Base-by-base conservation (phyloP, 2,329 filamentous ascomycete genomes). In the Knoxdaviesia capensis region DNA sequence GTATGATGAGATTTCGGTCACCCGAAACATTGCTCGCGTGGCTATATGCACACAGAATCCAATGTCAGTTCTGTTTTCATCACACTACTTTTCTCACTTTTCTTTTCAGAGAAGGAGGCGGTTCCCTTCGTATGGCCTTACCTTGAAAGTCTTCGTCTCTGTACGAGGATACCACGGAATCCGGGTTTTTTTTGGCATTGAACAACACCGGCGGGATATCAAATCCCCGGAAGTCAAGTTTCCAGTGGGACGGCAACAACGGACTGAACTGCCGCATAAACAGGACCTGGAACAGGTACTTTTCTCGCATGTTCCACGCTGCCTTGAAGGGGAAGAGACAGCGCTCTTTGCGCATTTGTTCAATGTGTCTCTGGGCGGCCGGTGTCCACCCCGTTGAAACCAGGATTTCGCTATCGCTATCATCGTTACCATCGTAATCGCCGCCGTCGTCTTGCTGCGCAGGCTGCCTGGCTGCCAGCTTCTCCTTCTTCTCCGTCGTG, bases 201-300 rank as follows among this genome's bases (percentile, higher is more conserved):
- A 20, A 20, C 20, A 20, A 20, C 20, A 20, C 20, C 20, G 20
- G 20, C 20, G 20, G 20, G 20, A 20, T 20, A 20, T 20, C 20
- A 20, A 20, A 20, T 20, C 54, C 57, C 6, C 57, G 49, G n/a
- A 64, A 55, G 41, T 63, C 60, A 9, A 61, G 48, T 9, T 54
- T 51, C 62, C 62, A 65, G 31, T 60, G 56, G 5, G 51, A 44
- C 2, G 62, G 62, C 7, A 65, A 47, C 31, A 65, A 54, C 2
- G 62, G 57, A 3, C 59, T 52, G 43, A 61, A 56, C 45, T 62
- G 56, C n/a, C 62, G 50, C 47, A 59, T 51, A 45, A 57, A 65
- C 2, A 65, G 47, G 34, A 61, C 55, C 48, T 62, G 58, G 42
- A 64, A 65, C 32, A 65, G 54, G 2, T 49, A 51, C 31, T 20